A percentile compares a stretch with the other conserved stretches of the same genome.
phyloP scores from a whole-genome alignment of 176 grass and related monocot species.

The Puya raimondii region DNA sequence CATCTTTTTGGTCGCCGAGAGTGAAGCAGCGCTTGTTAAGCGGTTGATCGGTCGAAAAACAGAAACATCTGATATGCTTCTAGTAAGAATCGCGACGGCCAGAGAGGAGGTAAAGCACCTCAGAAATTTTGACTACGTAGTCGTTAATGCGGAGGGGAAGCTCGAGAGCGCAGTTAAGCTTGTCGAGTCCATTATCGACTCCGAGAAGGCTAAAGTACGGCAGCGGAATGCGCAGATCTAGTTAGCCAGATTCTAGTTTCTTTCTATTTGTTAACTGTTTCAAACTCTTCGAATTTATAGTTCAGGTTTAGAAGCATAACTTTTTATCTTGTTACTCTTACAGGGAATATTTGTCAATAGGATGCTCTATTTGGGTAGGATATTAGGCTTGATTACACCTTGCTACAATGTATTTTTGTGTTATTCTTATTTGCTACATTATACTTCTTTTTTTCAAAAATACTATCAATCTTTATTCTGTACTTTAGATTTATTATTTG shows the following conservation, averaged over 20 bases:
- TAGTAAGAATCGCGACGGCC: constrained; percentile 78
- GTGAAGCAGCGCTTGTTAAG: constrained; percentile 81
- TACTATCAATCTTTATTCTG: too few relatives aligned
- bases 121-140: constrained; percentile 70
- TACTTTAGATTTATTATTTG: too few relatives aligned
- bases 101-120: constrained; percentile 74
- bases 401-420: too few relatives aligned
- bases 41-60: constrained; percentile 79
- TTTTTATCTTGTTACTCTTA: not conserved
- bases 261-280: not conserved
- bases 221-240: constrained; percentile 50
- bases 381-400: too few relatives aligned
- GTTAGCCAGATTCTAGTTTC: constrained; percentile 9
- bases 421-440: too few relatives aligned
- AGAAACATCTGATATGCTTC: constrained; percentile 92
- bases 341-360: too few relatives aligned
- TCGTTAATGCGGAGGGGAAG: constrained; percentile 84
- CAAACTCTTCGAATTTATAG: not conserved
- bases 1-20: constrained; percentile 90
- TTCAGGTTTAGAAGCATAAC: not conserved
- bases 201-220: constrained; percentile 73
- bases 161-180: constrained; percentile 72
- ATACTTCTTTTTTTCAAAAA: too few relatives aligned
- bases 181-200: constrained; percentile 81
- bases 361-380: too few relatives aligned